Conservation (phyloP, 257 asterid species). For the Eucommia ulmoides region DNA sequence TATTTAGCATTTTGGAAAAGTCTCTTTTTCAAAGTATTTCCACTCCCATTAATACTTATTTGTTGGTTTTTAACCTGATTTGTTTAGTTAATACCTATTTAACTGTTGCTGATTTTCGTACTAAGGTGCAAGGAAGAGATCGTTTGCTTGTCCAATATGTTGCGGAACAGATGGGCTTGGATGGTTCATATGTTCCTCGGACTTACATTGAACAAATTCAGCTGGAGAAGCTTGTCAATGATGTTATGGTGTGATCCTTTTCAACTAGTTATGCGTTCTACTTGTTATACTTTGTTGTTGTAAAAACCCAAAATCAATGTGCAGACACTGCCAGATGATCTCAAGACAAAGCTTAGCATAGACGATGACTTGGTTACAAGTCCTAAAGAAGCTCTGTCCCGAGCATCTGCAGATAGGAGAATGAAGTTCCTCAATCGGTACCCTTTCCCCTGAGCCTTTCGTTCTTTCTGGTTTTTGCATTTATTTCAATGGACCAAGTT, state of each 20-base stretch:
- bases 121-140: conserved; percentile 93
- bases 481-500: no score
- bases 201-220: conserved; percentile 98
- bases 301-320: conserved; percentile 1
- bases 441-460: no score
- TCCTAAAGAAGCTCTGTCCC: conserved; percentile 95
- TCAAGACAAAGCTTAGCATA: conserved; percentile 87
- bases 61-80: conserved; percentile 6
- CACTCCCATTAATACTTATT: no score
- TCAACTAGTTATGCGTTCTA: conserved; percentile 1
- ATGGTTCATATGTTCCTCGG: conserved; percentile 79
- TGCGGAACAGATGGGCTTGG: conserved; percentile 81
- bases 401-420: conserved; percentile 95
- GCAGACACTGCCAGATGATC: conserved; percentile 89
- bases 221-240: conserved; percentile 85
- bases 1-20: no score
- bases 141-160: conserved; percentile 59
- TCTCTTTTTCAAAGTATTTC: no score
- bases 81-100: conserved; percentile 10
- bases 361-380: conserved; percentile 80
- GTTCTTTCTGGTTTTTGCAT: no score
- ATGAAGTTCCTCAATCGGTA: conserved; percentile 79
- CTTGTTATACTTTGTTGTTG: conserved; percentile 6
- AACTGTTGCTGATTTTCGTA: conserved; percentile 8
- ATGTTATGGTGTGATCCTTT: conserved; percentile 63